Base-by-base conservation (phyloP, 768 basidiomycete genomes). In the Leccinum obscurum region DNA sequence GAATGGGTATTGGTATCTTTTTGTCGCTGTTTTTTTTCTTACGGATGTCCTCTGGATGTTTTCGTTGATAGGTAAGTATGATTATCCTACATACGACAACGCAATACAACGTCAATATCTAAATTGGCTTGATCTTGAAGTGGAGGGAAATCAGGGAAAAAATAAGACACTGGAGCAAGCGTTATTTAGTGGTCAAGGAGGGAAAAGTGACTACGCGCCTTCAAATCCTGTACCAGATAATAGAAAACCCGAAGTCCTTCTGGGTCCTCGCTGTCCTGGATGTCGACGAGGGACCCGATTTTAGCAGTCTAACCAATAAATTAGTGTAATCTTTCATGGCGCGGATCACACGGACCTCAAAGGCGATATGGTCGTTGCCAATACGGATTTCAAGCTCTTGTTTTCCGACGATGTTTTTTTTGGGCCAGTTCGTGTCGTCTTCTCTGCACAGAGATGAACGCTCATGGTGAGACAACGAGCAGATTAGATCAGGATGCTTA, bases 111-210 rank as follows among this genome's bases (percentile, higher is more conserved):
- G 34, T 35, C 14, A 39, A n/a, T 44, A 10, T 20, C 77, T 86
- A 94, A 67, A 94, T 98, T 15, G 97, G 97, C 83, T 99, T 98
- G 83, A 99, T 98, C 80, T 98, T 98, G 89, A 99, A 98, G 81
- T 99, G 96, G 39, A 99, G 85, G 3, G 94, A 93, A 73, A 99
- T 98, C 62, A 99, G 84, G 9, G 97, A 98, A 76, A 98, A 97
- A 66, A 99, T 95, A 61, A 98, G 84, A 77, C 95, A 98, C 96
- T 99, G 68, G 6, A 32, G 17, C 32, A 55, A 26, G 20, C 28
- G 30, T 62, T 26, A 54, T 35, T 14, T 46, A n/a, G 64, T 55
- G 32, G 2, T 52, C 24, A 9, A 6, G 13, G 54, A 32, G 61
- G 46, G 1, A 39, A 48, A 13, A 44, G 2, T 14, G 11, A 54